Evolutionary conservation across 1,284 basidiomycete genomes (phyloP), one percentile per base, ranked within the genome.

Genomic region (Cutaneotrichosporon mucoides): DNA sequence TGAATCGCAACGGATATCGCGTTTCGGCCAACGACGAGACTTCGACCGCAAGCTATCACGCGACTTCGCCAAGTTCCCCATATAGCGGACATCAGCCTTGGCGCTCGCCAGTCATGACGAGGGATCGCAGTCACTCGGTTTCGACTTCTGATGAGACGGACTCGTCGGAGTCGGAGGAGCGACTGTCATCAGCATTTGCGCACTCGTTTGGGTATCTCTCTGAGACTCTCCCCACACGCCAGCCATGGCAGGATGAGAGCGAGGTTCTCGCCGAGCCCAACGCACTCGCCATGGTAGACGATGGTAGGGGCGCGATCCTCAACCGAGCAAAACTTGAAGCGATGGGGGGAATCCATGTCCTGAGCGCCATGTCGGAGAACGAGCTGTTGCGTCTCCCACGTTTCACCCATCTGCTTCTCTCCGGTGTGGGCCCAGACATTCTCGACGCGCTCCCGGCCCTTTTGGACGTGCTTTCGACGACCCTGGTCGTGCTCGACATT

Each of bases 401-500:
- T 41, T 91, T 90, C 16, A 96, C 92, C 0, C 92, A 96, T 80
- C 82, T 96, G 53, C 82, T 95, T 48, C 84, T 96, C 53, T 85
- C 88, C 15, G 85, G 86, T 13, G 88, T 87, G 6, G 83, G 81
- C 46, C 88, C 88, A 6, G 65, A 67, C 11, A 83, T 95, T 53
- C 86, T 89, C 13, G 68, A 83, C 7, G 89, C 92, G 71, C 82
- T 96, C 48, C 83, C 86, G 33, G 80, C 74, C 51, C 81, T 82
- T 5, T 79, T 95, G 11, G 88, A 88, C 36, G 83, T 84, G 59
- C 89, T 92, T 59, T 82, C 83, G 54, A 80, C 82, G 45, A 88
- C 89, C 33, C 84, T 96, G 43, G 85, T 95, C 62, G 91, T 90
- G 7, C 84, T 96, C 46, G 93, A 97, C 76, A 88, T 97, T 48